A percentile compares a stretch with the other conserved stretches of the same genome.
Evolutionary conservation across 2,329 filamentous ascomycete species (phyloP).

Genomic region (Talaromyces sp.): DNA sequence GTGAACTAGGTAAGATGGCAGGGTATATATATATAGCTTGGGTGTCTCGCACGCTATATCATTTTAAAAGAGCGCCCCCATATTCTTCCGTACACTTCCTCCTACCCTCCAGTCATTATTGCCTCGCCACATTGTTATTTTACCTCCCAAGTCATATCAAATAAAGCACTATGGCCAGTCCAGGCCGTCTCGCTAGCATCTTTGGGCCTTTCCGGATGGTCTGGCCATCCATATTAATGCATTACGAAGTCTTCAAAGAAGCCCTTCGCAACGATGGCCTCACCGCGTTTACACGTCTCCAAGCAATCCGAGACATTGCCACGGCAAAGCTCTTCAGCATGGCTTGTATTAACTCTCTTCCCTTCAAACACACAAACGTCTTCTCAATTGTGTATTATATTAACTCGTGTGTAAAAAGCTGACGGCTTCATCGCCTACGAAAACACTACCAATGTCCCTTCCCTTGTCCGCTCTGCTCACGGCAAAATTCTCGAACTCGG

Average conservation of each 20-base stretch:
- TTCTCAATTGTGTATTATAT: background rate
- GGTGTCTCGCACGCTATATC: no score
- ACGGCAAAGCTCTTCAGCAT: background rate
- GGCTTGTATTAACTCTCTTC: background rate
- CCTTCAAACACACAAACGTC: no score
- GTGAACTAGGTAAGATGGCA: no score
- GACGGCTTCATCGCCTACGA: constrained; percentile 27
- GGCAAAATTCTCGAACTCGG: constrained; percentile 42
- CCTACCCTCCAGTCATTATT: background rate
- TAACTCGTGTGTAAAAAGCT: constrained; percentile 13
- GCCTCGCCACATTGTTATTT: background rate
- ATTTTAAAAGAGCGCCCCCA: no score
- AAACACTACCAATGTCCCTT: constrained; percentile 28
- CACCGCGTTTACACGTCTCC: background rate
- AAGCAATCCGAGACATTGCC: background rate
- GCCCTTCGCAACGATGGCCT: background rate
- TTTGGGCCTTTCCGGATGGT: background rate
- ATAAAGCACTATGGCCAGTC: background rate
- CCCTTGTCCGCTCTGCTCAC: constrained; percentile 21
- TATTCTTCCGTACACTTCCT: background rate
- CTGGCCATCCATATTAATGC: background rate
- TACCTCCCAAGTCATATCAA: background rate
- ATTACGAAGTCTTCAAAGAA: background rate
- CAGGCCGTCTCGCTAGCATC: background rate
- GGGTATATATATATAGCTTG: no score